Percentiles rank a stretch among this genome's conserved stretches.
phyloP scores from a whole-genome alignment of 1,139 yeast genomes.

The Blastobotrys capitulatus region DNA sequence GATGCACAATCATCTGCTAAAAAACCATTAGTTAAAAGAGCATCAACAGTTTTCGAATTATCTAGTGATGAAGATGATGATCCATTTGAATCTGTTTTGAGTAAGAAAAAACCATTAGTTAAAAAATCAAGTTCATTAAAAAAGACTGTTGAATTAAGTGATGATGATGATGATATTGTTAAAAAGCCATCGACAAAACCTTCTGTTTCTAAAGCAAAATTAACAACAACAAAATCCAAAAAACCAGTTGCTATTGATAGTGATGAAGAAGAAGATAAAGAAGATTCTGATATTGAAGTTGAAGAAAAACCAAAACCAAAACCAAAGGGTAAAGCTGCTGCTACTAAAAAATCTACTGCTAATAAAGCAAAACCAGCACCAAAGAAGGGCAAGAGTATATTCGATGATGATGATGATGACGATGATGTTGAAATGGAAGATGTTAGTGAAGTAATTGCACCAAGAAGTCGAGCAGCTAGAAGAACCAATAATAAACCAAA shows the following conservation, averaged over 20 bases:
- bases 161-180: slow-evolving; percentile 1
- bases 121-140: slow-evolving; percentile 2
- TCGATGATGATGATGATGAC: slow-evolving; percentile 10
- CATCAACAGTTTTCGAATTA: slow-evolving; percentile 5
- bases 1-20: slow-evolving; percentile 3
- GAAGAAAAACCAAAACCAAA: background rate
- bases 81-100: slow-evolving; percentile 6
- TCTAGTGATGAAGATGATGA: slow-evolving; percentile 5
- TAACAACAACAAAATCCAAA: slow-evolving; percentile 3
- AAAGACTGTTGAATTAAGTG: background rate
- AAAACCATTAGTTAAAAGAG: background rate
- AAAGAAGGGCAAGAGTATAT: background rate
- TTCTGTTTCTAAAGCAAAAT: slow-evolving; percentile 6
- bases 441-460: background rate
- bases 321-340: slow-evolving; percentile 9
- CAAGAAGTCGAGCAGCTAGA: slow-evolving; percentile 8
- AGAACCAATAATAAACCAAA: slow-evolving; percentile 7
- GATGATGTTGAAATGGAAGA: background rate
- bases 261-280: background rate
- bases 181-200: slow-evolving; percentile 3
- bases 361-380: background rate
- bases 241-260: background rate
- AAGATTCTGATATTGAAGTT: background rate
- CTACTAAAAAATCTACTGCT: slow-evolving; percentile 16
- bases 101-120: background rate